Percentiles rank a stretch among this genome's conserved stretches.
phyloP scores from a whole-genome alignment of 2,329 filamentous ascomycete genomes.

The Verticillium nonalfalfae region DNA sequence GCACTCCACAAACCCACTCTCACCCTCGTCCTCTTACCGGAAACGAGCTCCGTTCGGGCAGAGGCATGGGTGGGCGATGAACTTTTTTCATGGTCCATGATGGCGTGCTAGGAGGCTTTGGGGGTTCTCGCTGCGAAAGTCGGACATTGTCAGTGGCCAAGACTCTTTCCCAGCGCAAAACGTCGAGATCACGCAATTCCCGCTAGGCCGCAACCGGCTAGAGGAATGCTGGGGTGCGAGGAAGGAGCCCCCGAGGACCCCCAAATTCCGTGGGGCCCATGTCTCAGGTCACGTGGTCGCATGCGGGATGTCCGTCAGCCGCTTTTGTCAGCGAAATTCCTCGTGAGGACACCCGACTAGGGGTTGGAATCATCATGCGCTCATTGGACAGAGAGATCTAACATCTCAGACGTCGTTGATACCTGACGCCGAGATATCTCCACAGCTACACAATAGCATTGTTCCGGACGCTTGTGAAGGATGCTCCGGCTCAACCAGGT shows the following conservation, averaged over 20 bases:
- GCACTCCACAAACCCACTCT: not conserved
- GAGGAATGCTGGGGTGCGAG: not conserved
- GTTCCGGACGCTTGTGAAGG: too few species aligned
- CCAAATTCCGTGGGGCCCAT: not conserved
- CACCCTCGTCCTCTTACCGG: not conserved
- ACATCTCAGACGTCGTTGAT: not conserved
- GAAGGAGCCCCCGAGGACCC: not conserved
- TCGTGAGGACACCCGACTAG: not conserved
- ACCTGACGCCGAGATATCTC: not conserved
- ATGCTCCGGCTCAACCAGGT: too few species aligned
- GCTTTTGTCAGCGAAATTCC: not conserved
- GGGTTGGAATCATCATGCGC: not conserved
- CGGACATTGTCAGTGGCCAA: not conserved
- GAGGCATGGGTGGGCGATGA: not conserved
- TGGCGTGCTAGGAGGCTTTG: not conserved
- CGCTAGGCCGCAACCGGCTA: not conserved
- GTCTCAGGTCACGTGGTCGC: constrained; percentile 1
- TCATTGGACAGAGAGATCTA: not conserved
- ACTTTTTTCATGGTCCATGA: not conserved
- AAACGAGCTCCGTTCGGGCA: not conserved
- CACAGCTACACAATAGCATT: not conserved
- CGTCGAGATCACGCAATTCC: constrained; percentile 3
- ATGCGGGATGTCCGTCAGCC: not conserved
- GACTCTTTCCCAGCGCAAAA: not conserved
- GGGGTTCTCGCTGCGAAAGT: not conserved